Evolutionary conservation across 140 eudicot species (phyloP), one percentile per base, ranked within the genome.

Genomic region (Stevia rebaudiana): DNA sequence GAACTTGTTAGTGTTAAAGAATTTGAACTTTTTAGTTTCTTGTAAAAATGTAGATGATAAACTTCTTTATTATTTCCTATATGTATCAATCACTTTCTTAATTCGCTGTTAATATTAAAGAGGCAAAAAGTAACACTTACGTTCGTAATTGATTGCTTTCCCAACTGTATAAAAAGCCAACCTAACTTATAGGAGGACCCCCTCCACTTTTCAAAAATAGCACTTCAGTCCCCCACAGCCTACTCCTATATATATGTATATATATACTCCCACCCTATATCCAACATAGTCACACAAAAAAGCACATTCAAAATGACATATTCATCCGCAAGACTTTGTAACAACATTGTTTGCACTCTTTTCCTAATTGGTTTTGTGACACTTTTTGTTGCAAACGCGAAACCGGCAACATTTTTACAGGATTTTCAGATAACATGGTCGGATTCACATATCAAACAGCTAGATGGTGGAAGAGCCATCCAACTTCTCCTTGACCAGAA

Each of bases 401-500:
- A 86, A 68, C 95, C 98, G 16, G 95, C 95, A 43, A 85, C 88
- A 6, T 91, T 91, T 63, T 68, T 66, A 49, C 84, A 91, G 40
- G 95, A 91, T 71, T 91, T 91, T 70, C 61, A 61, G 9, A 31
- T 79, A 65, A 83, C 96, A 16, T 91, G 98, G 98, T 50, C 96
- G 2, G 96, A 84, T 24, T 61, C 83, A 18, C 98, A 91, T 76
- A 76, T 91, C 67, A 80, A 69, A 65, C 84, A 82, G 56, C 42
- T 91, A 25, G 95, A 87, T 5, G 95, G 89, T 0, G 98, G 96
- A 17, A 79, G 65, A 48, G 89, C 87, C 61, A 85, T 91, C 61
- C 98, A 83, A 22, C 98, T 91, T 46, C 61, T 69, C 54, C 95
- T 91, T n/a, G 98, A 91, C 69, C 89, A 75, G 66, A 73, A 56